These are phyloP conservation scores for Coprinellus aureogranulatus DNA, from an alignment of 768 basidiomycete genomes.

Conservation along the genomic window DNA sequence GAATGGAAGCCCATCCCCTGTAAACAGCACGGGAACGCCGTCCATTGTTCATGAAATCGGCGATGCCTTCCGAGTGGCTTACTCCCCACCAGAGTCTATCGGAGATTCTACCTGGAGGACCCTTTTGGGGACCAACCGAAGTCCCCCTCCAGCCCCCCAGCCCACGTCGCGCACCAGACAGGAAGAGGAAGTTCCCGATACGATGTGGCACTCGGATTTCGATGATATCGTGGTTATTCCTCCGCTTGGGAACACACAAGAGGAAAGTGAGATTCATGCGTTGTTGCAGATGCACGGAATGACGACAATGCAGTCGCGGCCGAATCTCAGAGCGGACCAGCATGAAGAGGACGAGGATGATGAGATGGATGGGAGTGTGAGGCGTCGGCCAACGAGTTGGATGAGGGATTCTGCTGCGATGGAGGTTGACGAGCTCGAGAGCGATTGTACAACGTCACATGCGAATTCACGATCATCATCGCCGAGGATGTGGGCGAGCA, in stretches of 20 bases:
- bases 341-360: slow-evolving; percentile 14
- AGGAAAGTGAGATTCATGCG: slow-evolving; percentile 58
- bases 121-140: slow-evolving; percentile 20
- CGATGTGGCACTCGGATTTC: slow-evolving; percentile 23
- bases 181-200: slow-evolving; percentile 17
- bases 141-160: not conserved
- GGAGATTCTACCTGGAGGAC: slow-evolving; percentile 48
- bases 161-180: not conserved
- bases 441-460: slow-evolving; percentile 10
- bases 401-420: slow-evolving; percentile 17
- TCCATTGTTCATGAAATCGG: slow-evolving; percentile 50
- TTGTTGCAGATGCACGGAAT: slow-evolving; percentile 51
- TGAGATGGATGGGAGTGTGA: slow-evolving; percentile 29
- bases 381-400: slow-evolving; percentile 9
- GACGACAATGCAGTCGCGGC: slow-evolving; percentile 27
- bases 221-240: slow-evolving; percentile 56
- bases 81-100: slow-evolving; percentile 41
- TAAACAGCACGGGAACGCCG: slow-evolving; percentile 13
- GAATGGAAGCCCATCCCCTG: slow-evolving; percentile 9
- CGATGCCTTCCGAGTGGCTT: slow-evolving; percentile 56
- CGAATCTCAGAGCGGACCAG: slow-evolving; percentile 12
- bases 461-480: slow-evolving; percentile 4
- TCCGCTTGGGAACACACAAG: slow-evolving; percentile 49
- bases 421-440: slow-evolving; percentile 53
- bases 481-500: slow-evolving; percentile 1